Conservation (phyloP, 78 protist species). For the Pigoraptor vietnamica region DNA sequence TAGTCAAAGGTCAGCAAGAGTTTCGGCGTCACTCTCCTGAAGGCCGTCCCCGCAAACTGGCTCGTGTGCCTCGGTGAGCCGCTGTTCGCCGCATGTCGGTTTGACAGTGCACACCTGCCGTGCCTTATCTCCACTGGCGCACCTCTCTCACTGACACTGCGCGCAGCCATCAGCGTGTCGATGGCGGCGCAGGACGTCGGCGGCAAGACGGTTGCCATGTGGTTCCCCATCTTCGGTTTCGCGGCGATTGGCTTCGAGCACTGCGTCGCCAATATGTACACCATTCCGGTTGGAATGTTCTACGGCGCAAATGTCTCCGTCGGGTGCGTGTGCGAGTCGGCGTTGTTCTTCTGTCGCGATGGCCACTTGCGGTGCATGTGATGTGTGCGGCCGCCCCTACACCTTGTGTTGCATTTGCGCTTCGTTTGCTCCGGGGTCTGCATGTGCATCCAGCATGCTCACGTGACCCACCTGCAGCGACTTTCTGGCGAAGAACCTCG, state of each 20-base stretch:
- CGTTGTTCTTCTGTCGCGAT: not conserved
- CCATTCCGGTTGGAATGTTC: not conserved
- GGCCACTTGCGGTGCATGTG: too few relatives aligned
- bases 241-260: not conserved
- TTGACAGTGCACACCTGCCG: not conserved
- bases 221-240: not conserved
- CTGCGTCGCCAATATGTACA: not conserved
- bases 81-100: not conserved
- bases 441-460: not conserved
- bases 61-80: not conserved
- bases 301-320: not conserved
- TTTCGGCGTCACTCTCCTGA: not conserved
- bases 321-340: not conserved
- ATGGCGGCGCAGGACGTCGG: not conserved
- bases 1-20: not conserved
- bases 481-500: not conserved
- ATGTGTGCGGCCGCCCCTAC: too few relatives aligned
- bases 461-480: not conserved
- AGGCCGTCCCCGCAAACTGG: not conserved
- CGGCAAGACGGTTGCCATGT: not conserved
- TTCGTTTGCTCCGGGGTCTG: not conserved
- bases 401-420: too few relatives aligned
- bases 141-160: not conserved
- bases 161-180: not conserved
- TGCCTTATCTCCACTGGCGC: not conserved